Conservation (phyloP, 2,329 filamentous ascomycete genomes). For the Trichoderma atrobrunneum region DNA sequence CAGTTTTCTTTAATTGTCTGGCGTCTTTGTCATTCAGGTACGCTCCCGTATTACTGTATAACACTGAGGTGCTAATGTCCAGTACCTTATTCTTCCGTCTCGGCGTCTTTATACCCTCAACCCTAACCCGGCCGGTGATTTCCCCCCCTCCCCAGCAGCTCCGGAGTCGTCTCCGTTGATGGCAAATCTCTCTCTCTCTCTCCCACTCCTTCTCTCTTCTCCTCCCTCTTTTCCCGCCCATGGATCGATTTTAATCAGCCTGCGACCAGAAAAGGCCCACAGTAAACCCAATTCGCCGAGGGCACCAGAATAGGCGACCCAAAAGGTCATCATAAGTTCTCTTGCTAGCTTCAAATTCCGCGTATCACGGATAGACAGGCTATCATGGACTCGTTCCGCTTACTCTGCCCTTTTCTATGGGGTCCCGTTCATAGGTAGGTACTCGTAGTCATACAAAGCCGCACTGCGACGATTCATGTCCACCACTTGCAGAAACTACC, state of each 20-base stretch:
- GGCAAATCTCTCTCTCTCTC: not conserved
- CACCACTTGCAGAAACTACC: not conserved
- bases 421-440: not conserved
- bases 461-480: not conserved
- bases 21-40: not conserved
- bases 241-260: not conserved
- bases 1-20: not conserved
- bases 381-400: not conserved
- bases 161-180: conserved; percentile 3
- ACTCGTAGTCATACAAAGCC: not conserved
- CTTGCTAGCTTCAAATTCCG: not conserved
- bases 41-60: not conserved
- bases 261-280: conserved; percentile 8
- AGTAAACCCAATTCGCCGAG: conserved; percentile 7
- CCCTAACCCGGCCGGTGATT: not conserved
- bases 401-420: not conserved
- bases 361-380: not conserved
- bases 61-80: not conserved
- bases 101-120: not conserved
- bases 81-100: not conserved
- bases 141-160: not conserved
- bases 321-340: not conserved
- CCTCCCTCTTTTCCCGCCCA: not conserved
- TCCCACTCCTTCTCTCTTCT: not conserved
- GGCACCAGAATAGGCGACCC: conserved; percentile 2